Conservation (phyloP, 1,284 basidiomycete species). For the Neotropicomus parvogracilis region DNA sequence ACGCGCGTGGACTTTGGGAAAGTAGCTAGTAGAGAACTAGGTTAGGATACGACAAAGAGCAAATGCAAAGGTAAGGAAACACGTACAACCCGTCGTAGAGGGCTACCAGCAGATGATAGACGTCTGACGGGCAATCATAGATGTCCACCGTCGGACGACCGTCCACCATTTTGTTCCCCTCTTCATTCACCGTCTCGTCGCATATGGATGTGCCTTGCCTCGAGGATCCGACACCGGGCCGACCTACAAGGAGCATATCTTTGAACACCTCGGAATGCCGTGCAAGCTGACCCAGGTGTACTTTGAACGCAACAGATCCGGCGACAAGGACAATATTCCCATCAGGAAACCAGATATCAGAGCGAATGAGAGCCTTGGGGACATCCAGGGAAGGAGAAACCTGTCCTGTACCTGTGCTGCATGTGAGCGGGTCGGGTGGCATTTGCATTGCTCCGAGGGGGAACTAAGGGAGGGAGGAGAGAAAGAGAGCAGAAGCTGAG, state of each 20-base stretch:
- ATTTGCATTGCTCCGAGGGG: slow-evolving; percentile 19
- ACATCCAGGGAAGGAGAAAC: background rate
- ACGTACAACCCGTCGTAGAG: slow-evolving; percentile 54
- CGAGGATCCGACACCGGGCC: slow-evolving; percentile 1
- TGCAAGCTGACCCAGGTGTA: slow-evolving; percentile 65
- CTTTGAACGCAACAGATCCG: slow-evolving; percentile 58
- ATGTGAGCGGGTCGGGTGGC: slow-evolving; percentile 28
- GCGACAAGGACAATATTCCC: slow-evolving; percentile 65
- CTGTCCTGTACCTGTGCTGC: slow-evolving; percentile 15
- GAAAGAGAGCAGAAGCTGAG: background rate
- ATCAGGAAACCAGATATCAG: slow-evolving; percentile 69
- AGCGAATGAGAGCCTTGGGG: slow-evolving; percentile 35
- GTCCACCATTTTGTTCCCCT: slow-evolving; percentile 43
- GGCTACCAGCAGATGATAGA: slow-evolving; percentile 54
- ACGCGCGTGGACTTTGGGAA: slow-evolving; percentile 40
- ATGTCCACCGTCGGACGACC: slow-evolving; percentile 50
- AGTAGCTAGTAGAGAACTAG: slow-evolving; percentile 32
- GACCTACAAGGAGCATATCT: slow-evolving; percentile 60
- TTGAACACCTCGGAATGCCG: slow-evolving; percentile 71
- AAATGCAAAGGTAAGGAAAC: background rate
- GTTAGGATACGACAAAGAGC: background rate
- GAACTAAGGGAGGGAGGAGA: background rate
- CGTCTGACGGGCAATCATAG: slow-evolving; percentile 54
- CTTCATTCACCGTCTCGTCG: slow-evolving; percentile 15
- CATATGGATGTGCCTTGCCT: background rate